Conservation (phyloP, 169 alveolate species). For the Cryptosporidium canis region DNA sequence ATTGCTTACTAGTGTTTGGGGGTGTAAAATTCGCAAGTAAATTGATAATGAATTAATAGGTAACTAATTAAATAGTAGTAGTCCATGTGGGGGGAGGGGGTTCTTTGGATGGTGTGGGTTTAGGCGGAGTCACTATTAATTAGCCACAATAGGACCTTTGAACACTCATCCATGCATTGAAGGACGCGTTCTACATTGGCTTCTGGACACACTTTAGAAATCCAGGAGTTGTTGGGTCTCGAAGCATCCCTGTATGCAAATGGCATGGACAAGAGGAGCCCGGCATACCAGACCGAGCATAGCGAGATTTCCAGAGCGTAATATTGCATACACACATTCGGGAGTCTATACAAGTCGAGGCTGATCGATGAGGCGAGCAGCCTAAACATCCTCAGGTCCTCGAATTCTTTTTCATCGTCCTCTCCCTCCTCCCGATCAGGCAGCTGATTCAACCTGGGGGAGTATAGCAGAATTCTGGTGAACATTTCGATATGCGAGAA, state of each 20-base stretch:
- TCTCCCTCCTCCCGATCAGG: constrained; percentile 33
- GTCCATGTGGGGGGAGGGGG: background rate
- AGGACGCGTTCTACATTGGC: constrained; percentile 3
- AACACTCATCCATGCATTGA: constrained; percentile 56
- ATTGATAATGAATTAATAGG: background rate
- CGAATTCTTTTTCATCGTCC: constrained; percentile 40
- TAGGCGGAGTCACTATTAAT: constrained; percentile 61
- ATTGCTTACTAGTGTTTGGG: background rate
- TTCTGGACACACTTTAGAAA: constrained; percentile 28
- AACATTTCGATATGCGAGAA: constrained; percentile 31
- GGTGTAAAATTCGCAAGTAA: background rate
- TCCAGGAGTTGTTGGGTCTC: constrained; percentile 4
- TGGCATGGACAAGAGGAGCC: constrained; percentile 40
- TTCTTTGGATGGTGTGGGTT: background rate
- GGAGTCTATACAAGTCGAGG: constrained; percentile 49
- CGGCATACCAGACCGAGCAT: constrained; percentile 68
- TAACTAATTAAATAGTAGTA: background rate
- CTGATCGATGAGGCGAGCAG: constrained; percentile 34
- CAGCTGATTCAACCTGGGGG: constrained; percentile 1
- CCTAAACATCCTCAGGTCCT: constrained; percentile 45
- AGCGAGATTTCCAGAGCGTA: constrained; percentile 14
- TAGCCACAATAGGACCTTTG: constrained; percentile 43
- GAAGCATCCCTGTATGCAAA: constrained; percentile 42
- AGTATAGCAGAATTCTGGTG: constrained; percentile 41
- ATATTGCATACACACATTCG: constrained; percentile 61